Percentiles rank a stretch among this genome's conserved stretches.
phyloP scores from a whole-genome alignment of 768 basidiomycete species.

The Kwoniella bestiolae region DNA sequence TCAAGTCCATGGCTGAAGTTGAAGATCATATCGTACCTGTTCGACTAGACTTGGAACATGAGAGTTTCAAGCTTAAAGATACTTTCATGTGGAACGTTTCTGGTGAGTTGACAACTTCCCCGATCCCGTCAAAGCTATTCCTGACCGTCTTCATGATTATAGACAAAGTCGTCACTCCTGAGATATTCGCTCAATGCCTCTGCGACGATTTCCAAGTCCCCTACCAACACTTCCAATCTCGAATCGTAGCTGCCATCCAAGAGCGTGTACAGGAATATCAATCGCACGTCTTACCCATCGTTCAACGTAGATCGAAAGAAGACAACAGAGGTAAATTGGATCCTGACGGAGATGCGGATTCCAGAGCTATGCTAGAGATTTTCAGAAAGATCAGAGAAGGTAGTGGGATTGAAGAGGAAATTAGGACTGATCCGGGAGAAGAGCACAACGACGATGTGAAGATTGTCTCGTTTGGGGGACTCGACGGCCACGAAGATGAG shows the following conservation, averaged over 20 bases:
- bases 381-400: slow-evolving; percentile 34
- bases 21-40: slow-evolving; percentile 87
- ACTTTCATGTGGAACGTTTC: slow-evolving; percentile 97
- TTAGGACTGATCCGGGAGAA: slow-evolving; percentile 44
- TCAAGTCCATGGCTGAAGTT: slow-evolving; percentile 55
- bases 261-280: slow-evolving; percentile 72
- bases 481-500: slow-evolving; percentile 15
- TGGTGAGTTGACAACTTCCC: slow-evolving; percentile 64
- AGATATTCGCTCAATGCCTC: slow-evolving; percentile 83
- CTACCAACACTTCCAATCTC: slow-evolving; percentile 69
- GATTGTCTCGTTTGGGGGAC: slow-evolving; percentile 16
- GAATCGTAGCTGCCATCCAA: slow-evolving; percentile 66
- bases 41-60: slow-evolving; percentile 94
- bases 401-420: slow-evolving; percentile 29
- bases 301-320: slow-evolving; percentile 46
- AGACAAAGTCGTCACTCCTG: slow-evolving; percentile 90
- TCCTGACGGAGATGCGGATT: slow-evolving; percentile 68
- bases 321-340: slow-evolving; percentile 69
- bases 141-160: background rate
- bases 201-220: slow-evolving; percentile 88
- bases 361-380: slow-evolving; percentile 51
- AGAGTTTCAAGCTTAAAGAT: slow-evolving; percentile 89
- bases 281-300: slow-evolving; percentile 52
- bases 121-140: background rate
- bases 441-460: slow-evolving; percentile 31